phyloP scores from a whole-genome alignment of 169 alveolate species.

The Plasmodium vinckei region DNA sequence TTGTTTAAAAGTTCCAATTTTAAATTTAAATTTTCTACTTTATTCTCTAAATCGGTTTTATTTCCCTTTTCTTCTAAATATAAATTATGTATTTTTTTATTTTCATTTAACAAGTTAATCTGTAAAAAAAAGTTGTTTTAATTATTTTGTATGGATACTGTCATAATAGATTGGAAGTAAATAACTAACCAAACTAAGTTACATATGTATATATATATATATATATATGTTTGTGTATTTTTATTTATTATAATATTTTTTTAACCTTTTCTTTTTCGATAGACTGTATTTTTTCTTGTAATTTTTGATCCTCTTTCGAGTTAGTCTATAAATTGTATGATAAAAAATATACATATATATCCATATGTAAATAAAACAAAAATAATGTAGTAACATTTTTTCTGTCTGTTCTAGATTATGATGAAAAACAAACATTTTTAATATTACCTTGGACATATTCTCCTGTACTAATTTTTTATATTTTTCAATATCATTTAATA shows the following conservation, averaged over 20 bases:
- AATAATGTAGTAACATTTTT: too few relatives aligned
- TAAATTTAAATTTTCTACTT: slow-evolving; percentile 9
- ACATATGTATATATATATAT: too few relatives aligned
- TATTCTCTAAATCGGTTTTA: slow-evolving; percentile 27
- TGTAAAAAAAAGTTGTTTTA: not conserved
- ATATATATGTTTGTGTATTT: too few relatives aligned
- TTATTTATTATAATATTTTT: too few relatives aligned
- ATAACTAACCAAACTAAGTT: too few relatives aligned
- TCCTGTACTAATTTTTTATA: slow-evolving; percentile 50
- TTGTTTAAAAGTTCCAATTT: slow-evolving; percentile 45
- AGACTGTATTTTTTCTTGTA: slow-evolving; percentile 3
- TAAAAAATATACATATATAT: not conserved
- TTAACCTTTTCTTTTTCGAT: slow-evolving; percentile 35
- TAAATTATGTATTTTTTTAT: slow-evolving; percentile 1
- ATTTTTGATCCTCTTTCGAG: slow-evolving; percentile 15
- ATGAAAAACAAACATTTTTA: not conserved
- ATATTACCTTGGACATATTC: slow-evolving; percentile 30
- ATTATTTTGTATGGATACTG: too few relatives aligned
- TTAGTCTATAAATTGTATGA: not conserved
- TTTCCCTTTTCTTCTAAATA: slow-evolving; percentile 39
- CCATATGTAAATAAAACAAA: not conserved
- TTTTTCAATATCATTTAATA: slow-evolving; percentile 27
- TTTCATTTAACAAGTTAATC: slow-evolving; percentile 25
- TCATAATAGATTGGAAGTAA: too few relatives aligned
- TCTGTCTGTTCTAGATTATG: too few relatives aligned